Conservation (phyloP, 169 alveolate species). For the Cyclospora cayetanensis region DNA sequence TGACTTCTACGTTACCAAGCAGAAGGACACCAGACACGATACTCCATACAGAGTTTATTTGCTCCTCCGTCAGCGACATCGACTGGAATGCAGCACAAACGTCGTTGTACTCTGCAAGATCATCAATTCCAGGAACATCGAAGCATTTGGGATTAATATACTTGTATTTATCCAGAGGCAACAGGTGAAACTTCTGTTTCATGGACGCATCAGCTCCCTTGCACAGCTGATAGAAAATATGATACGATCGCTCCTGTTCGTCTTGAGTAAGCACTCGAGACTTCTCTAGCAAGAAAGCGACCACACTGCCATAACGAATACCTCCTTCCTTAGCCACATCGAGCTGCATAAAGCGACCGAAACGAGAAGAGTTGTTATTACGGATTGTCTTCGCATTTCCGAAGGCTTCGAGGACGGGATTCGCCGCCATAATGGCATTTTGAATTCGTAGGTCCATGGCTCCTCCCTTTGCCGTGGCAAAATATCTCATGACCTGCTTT, state of each 20-base stretch:
- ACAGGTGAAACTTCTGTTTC: constrained; percentile 81
- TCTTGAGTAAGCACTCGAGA: constrained; percentile 83
- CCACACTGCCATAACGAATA: constrained; percentile 73
- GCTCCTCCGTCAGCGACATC: constrained; percentile 89
- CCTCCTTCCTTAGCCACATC: constrained; percentile 79
- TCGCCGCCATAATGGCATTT: constrained; percentile 86
- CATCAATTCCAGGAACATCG: constrained; percentile 94
- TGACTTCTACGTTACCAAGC: constrained; percentile 95
- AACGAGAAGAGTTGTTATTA: constrained; percentile 91
- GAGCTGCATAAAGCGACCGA: constrained; percentile 97
- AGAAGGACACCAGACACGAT: constrained; percentile 89
- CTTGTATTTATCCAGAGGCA: constrained; percentile 81
- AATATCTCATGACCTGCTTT: constrained; percentile 76
- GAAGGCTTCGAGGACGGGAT: constrained; percentile 92
- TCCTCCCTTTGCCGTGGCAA: constrained; percentile 75
- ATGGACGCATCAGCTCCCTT: constrained; percentile 89
- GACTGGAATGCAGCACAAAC: constrained; percentile 91
- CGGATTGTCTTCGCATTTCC: constrained; percentile 94
- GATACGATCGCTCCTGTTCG: constrained; percentile 95
- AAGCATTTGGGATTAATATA: constrained; percentile 90
- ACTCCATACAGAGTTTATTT: constrained; percentile 88
- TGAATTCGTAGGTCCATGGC: constrained; percentile 74
- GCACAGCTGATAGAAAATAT: constrained; percentile 95
- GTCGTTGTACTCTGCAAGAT: constrained; percentile 91
- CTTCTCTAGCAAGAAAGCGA: constrained; percentile 89